Evolutionary conservation across 306 rosid species (phyloP), one percentile per base, ranked within the genome.

Genomic region (Hippophae gyantsensis): DNA sequence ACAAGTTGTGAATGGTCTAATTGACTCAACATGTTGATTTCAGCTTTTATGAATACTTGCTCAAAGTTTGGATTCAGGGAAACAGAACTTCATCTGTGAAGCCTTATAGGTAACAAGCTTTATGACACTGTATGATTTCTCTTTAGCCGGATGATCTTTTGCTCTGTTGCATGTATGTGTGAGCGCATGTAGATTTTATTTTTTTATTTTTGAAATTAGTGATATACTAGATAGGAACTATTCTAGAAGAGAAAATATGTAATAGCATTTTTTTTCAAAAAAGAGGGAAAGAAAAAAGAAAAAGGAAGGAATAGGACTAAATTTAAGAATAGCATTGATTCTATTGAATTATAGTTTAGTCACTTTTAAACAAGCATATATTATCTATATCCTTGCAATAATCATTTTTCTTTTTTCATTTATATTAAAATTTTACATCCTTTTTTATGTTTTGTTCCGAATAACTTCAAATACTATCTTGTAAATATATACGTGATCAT

Each of bases 31-130:
- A 59, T 52, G 44, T 71, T 52, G 45, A 54, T 73, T 82, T 82
- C 95, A 93, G 99, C 82, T 93, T 93, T 72, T 93, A 93, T 70
- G 99, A 93, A 68, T 93, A 93, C 77, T 77, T 93, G 73, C 99
- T 93, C 74, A 93, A 93, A 78, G 99, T 84, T 63, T 93, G 97
- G 99, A 75, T 93, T 68, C 97, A 71, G 64, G 97, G 99, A 66
- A 89, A 93, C 67, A 84, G 72, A 69, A 93, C 99, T 66, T 45
- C 90, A 40, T 58, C 81, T 67, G 95, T 93, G 11, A 88, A 84
- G 69, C 95, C 9, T 53, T 93, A 93, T 65, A 81, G 97, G 99
- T 88, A 72, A 71, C 83, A 68, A 72, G 62, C 38, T 68, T 61
- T 77, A 27, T 27, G 3, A 40, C 13, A 7, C 41, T 42, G 14